Evolutionary conservation across 2,329 filamentous ascomycete species (phyloP), one percentile per base, ranked within the genome.

Genomic region (Epichloe sibirici): DNA sequence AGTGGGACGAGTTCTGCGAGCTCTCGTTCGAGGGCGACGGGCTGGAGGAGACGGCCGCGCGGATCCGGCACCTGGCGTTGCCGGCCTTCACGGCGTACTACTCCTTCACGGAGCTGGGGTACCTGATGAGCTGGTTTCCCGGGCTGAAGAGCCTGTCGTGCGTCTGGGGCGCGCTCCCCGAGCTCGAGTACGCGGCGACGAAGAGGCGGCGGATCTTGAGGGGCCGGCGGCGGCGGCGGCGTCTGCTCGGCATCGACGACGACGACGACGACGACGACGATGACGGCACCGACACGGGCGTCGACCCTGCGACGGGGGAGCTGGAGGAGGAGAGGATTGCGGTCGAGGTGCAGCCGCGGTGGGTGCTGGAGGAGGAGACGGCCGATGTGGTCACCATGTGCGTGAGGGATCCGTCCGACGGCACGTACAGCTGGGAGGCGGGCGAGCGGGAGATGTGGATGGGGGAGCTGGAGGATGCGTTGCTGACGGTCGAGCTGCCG

Each of bases 51-150:
- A 42, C 58, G 31, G 54, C 55, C 28, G 45, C 43, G 3, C 44
- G 38, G 42, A 49, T 65, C 39, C 47, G 12, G 5, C 44, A 60
- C 40, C 57, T 66, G 4, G 62, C 61, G 2, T 31, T 66, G 4
- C 59, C 63, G 0, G 61, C 61, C 2, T 61, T 59, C 28, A 61
- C 57, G 17, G 58, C 58, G 4, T 64, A 64, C 53, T 59, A 62
- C 54, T 60, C 56, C 56, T 51, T 57, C 49, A 21, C 8, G 7
- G 54, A 45, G 34, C 43, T 66, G 4, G 50, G 45, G 2, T 6
- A 15, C 12, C 6, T 60, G 2, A 42, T 63, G 35, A 43, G 46
- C 4, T 42, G 25, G 12, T 49, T 62, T 51, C 51, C 56, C 23
- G 53, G 57, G 21, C 49, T 66, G 12, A 23, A 52, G 42, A 48